A percentile compares a stretch with the other conserved stretches of the same genome.
phyloP scores from a whole-genome alignment of 2,329 filamentous ascomycete genomes.

The Trichoderma cornu-damae region DNA sequence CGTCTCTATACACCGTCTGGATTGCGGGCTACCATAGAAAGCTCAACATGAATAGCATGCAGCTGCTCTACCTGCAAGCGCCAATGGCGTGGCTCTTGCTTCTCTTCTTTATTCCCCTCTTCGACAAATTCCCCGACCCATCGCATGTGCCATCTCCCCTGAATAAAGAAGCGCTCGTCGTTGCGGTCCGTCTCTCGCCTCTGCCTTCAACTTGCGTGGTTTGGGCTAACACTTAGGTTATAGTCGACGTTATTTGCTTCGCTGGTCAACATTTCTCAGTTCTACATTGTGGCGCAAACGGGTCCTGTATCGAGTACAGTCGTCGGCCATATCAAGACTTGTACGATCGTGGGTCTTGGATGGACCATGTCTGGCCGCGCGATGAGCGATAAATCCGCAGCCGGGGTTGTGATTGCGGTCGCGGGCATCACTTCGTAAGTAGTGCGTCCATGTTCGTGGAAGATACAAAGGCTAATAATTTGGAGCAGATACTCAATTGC shows the following conservation, averaged over 20 bases:
- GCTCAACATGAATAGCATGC: slow-evolving; percentile 62
- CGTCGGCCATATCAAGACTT: slow-evolving; percentile 62
- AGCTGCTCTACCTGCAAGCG: slow-evolving; percentile 64
- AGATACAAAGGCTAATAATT: slow-evolving; percentile 8
- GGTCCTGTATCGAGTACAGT: slow-evolving; percentile 62
- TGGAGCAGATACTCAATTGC: slow-evolving; percentile 43
- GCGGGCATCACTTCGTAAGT: slow-evolving; percentile 54
- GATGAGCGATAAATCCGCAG: slow-evolving; percentile 49
- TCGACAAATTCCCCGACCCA: slow-evolving; percentile 55
- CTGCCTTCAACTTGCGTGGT: neutral
- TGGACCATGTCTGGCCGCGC: slow-evolving; percentile 54
- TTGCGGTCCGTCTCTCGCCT: slow-evolving; percentile 40
- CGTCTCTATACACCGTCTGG: slow-evolving; percentile 64
- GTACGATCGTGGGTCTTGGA: slow-evolving; percentile 58
- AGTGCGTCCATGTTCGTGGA: neutral
- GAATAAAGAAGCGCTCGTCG: neutral
- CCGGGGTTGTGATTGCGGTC: slow-evolving; percentile 52
- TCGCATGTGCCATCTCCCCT: neutral
- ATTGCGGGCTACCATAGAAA: slow-evolving; percentile 61
- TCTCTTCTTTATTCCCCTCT: slow-evolving; percentile 60
- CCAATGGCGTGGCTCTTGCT: slow-evolving; percentile 58
- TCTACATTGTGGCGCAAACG: slow-evolving; percentile 57
- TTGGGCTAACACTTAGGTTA: neutral
- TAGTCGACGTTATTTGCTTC: slow-evolving; percentile 60
- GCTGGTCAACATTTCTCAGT: slow-evolving; percentile 60